phyloP scores from a whole-genome alignment of 2,329 filamentous ascomycete species.

The Sclerotinia spermophila region DNA sequence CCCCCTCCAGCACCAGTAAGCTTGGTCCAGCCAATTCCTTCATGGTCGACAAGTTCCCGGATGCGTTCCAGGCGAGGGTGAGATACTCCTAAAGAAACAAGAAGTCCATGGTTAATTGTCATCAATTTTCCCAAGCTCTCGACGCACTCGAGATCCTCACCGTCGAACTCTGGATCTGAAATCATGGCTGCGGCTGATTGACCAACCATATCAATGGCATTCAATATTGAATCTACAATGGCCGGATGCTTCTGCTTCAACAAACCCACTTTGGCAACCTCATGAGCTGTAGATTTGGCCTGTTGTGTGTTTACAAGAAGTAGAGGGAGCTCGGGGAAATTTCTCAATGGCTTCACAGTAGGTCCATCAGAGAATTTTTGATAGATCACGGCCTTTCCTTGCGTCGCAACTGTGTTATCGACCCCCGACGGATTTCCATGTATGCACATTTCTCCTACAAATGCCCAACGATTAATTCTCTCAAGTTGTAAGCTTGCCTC shows the following conservation, averaged over 20 bases:
- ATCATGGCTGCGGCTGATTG: conserved; percentile 53
- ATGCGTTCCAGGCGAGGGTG: conserved; percentile 91
- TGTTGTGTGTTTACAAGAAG: conserved; percentile 87
- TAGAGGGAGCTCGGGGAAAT: conserved; percentile 88
- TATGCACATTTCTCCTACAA: conserved; percentile 94
- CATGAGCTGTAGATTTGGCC: conserved; percentile 75
- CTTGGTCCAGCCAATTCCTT: conserved; percentile 94
- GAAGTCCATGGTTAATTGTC: conserved; percentile 86
- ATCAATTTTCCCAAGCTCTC: conserved; percentile 80
- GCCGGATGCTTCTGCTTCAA: conserved; percentile 69
- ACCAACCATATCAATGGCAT: conserved; percentile 76
- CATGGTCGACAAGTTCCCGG: conserved; percentile 83
- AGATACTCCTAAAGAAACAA: conserved; percentile 89
- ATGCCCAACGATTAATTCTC: conserved; percentile 96
- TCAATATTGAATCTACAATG: conserved; percentile 75
- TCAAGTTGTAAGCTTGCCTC: conserved; percentile 90
- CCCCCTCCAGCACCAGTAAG: conserved; percentile 93
- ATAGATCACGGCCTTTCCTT: conserved; percentile 92
- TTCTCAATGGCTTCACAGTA: conserved; percentile 69
- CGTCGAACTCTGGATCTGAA: conserved; percentile 63
- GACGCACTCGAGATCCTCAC: conserved; percentile 59
- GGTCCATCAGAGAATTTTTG: conserved; percentile 73
- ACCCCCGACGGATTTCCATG: conserved; percentile 96
- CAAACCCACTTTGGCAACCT: conserved; percentile 80
- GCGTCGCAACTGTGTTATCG: conserved; percentile 92